Evolutionary conservation across 768 basidiomycete genomes (phyloP).

Genomic region (Podaxis rugospora): DNA sequence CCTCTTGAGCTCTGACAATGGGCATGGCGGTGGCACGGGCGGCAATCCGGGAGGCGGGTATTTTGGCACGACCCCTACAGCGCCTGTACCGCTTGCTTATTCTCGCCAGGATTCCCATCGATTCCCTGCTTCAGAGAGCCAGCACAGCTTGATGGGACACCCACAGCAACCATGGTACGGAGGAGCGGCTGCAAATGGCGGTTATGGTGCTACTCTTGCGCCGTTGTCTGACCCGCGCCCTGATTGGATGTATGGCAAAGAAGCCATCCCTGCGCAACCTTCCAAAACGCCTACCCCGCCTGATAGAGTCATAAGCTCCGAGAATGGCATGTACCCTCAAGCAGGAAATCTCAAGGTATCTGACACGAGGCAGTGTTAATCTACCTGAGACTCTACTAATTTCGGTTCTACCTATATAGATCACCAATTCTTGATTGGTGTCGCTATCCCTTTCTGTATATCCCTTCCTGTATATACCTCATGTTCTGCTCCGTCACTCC

Average conservation of each 20-base stretch:
- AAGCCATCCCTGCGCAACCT: background rate
- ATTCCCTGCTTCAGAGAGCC: conserved; percentile 3
- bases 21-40: conserved; percentile 1
- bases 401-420: background rate
- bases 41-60: background rate
- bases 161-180: background rate
- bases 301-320: background rate
- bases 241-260: background rate
- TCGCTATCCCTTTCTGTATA: background rate
- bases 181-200: background rate
- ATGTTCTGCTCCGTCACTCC: background rate
- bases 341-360: background rate
- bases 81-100: background rate
- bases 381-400: background rate
- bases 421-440: conserved; percentile 1
- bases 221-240: background rate
- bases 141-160: background rate
- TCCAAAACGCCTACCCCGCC: background rate
- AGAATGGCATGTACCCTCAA: background rate
- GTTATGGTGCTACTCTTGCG: background rate
- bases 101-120: background rate
- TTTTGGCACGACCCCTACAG: background rate
- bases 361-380: background rate
- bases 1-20: conserved; percentile 22
- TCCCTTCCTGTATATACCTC: conserved; percentile 5